These are phyloP conservation scores for Tricholoma bakamatsutake DNA, from an alignment of 768 basidiomycete species.

Conservation along the genomic window DNA sequence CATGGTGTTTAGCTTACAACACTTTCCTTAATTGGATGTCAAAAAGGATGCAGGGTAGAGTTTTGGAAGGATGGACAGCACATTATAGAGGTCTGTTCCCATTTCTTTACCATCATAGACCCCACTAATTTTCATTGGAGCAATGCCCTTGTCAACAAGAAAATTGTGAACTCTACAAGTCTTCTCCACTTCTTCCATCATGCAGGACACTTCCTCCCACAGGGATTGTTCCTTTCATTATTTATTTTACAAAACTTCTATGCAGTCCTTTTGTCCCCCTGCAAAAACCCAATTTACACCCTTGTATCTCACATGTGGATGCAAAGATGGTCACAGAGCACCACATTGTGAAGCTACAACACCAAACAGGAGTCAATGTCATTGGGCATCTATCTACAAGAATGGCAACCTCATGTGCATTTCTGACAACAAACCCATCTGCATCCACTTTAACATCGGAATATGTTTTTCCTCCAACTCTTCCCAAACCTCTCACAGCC, in stretches of 20 bases:
- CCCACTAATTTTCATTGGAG: not conserved
- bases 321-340: not conserved
- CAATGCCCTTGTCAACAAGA: not conserved
- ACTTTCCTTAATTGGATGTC: not conserved
- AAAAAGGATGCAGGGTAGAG: not conserved
- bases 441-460: not conserved
- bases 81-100: not conserved
- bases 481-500: not conserved
- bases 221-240: not conserved
- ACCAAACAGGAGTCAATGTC: not conserved
- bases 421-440: not conserved
- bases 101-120: not conserved
- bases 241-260: not conserved
- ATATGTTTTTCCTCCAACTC: not conserved
- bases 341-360: not conserved
- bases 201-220: not conserved
- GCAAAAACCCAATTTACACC: not conserved
- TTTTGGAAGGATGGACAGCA: not conserved
- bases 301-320: not conserved
- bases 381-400: not conserved
- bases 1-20: not conserved
- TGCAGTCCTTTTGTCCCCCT: not conserved
- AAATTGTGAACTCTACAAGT: not conserved
- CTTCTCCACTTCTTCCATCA: not conserved
- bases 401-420: not conserved